A percentile compares a stretch with the other conserved stretches of the same genome.
phyloP scores from a whole-genome alignment of 371 early-diverging fungal genomes.

The Rhizopus stolonifer region DNA sequence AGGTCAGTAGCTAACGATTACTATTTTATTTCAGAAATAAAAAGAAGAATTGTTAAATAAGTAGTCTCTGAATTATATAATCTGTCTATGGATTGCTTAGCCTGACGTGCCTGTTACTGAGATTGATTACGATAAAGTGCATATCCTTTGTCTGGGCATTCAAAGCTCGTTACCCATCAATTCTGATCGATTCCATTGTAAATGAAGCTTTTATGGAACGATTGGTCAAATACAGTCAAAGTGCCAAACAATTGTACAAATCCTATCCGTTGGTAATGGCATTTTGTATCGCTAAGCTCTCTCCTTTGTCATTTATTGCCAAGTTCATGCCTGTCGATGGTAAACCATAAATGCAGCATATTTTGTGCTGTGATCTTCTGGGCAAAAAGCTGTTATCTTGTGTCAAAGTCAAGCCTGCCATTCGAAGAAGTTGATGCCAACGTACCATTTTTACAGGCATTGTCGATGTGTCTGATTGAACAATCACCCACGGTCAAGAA shows the following conservation, averaged over 20 bases:
- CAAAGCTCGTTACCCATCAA: constrained; percentile 14
- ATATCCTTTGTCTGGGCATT: constrained; percentile 8
- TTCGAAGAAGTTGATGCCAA: constrained; percentile 12
- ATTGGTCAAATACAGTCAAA: constrained; percentile 9
- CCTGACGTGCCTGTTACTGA: too few relatives aligned
- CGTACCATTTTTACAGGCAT: constrained; percentile 14
- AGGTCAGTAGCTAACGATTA: too few relatives aligned
- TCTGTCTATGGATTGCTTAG: too few relatives aligned
- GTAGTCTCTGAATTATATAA: too few relatives aligned
- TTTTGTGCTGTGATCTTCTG: constrained; percentile 3
- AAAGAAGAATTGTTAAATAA: too few relatives aligned
- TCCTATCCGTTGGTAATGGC: background rate
- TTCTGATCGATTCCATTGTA: constrained; percentile 11
- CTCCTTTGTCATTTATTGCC: background rate
- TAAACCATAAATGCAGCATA: constrained; percentile 1
- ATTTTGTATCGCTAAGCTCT: background rate
- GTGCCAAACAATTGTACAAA: constrained; percentile 10
- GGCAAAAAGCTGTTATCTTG: constrained; percentile 16
- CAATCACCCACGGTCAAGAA: constrained; percentile 20
- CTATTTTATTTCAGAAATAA: too few relatives aligned
- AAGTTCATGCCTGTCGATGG: constrained; percentile 1
- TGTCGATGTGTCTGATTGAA: constrained; percentile 18
- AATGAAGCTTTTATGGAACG: constrained; percentile 15
- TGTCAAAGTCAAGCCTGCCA: constrained; percentile 11
- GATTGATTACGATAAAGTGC: too few relatives aligned